A percentile compares a stretch with the other conserved stretches of the same genome.
These are phyloP conservation scores for Talaromyces sp. DNA, from an alignment of 2,329 filamentous ascomycete species.

Conservation along the genomic window DNA sequence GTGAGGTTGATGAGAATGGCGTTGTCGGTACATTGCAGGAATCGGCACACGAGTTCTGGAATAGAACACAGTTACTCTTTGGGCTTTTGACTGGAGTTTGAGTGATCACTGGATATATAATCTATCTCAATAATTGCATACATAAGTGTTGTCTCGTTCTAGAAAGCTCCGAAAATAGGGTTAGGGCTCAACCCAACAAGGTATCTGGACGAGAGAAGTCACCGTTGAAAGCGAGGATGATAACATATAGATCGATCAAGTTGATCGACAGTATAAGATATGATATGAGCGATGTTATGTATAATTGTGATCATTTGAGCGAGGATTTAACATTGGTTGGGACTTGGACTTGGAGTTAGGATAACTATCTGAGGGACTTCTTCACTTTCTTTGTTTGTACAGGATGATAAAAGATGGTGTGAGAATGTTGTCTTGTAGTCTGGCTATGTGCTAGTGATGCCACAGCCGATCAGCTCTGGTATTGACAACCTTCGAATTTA, in stretches of 20 bases:
- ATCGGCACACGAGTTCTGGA: constrained; percentile 74
- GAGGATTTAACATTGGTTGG: neutral
- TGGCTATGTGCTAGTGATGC: no score
- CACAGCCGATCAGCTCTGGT: no score
- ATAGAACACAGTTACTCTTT: constrained; percentile 77
- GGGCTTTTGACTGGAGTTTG: constrained; percentile 59
- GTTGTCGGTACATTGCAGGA: constrained; percentile 58
- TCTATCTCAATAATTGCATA: neutral
- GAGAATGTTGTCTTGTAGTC: no score
- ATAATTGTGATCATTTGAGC: neutral
- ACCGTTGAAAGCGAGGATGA: constrained; percentile 1
- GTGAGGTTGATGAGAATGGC: constrained; percentile 52
- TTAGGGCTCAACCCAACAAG: neutral
- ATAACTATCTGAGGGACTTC: neutral
- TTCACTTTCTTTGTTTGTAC: neutral
- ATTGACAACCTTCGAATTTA: no score
- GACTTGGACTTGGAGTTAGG: neutral
- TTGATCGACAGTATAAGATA: neutral
- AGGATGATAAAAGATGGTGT: neutral
- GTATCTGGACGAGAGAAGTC: neutral
- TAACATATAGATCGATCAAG: neutral
- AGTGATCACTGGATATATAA: neutral
- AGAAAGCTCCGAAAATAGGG: neutral
- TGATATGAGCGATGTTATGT: neutral
- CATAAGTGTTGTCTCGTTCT: neutral